Percentiles rank a stretch among this genome's conserved stretches.
phyloP scores from a whole-genome alignment of 2,329 filamentous ascomycete species.

The Trichoderma sp. region DNA sequence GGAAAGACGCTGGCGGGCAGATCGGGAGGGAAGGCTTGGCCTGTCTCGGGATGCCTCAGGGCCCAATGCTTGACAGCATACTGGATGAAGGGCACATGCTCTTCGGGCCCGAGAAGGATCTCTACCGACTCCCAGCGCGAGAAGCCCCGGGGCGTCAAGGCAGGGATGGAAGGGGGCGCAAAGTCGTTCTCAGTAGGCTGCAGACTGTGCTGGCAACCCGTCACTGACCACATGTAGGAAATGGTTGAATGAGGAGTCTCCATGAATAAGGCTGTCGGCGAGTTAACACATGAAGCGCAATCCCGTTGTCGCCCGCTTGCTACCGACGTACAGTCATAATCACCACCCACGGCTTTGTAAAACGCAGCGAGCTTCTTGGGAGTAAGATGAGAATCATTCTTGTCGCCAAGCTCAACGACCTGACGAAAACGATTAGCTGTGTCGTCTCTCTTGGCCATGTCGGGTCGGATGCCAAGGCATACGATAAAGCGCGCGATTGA shows the following conservation, averaged over 20 bases:
- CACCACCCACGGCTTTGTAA: conserved; percentile 72
- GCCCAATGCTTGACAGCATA: conserved; percentile 76
- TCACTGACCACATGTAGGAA: conserved; percentile 88
- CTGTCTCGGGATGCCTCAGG: conserved; percentile 72
- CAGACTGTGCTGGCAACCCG: conserved; percentile 86
- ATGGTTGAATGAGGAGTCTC: conserved; percentile 72
- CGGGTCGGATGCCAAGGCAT: conserved; percentile 36
- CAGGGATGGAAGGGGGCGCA: conserved; percentile 74
- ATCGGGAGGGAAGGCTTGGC: conserved; percentile 64
- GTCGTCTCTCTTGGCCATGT: not conserved
- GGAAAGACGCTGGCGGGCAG: conserved; percentile 69
- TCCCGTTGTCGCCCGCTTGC: not conserved
- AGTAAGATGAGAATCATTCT: conserved; percentile 53
- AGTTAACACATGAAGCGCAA: not conserved
- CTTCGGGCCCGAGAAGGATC: conserved; percentile 80
- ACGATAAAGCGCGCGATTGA: conserved; percentile 72
- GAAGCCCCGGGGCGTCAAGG: conserved; percentile 80
- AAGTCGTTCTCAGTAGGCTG: conserved; percentile 76
- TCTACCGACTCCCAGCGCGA: conserved; percentile 94
- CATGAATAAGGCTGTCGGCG: conserved; percentile 67
- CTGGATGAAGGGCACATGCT: conserved; percentile 83
- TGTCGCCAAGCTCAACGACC: conserved; percentile 61
- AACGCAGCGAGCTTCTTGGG: conserved; percentile 74
- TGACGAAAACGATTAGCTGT: conserved; percentile 36
- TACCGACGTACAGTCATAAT: conserved; percentile 63